Evolutionary conservation across 768 basidiomycete genomes (phyloP).

Genomic region (Leccinum truebloodii): DNA sequence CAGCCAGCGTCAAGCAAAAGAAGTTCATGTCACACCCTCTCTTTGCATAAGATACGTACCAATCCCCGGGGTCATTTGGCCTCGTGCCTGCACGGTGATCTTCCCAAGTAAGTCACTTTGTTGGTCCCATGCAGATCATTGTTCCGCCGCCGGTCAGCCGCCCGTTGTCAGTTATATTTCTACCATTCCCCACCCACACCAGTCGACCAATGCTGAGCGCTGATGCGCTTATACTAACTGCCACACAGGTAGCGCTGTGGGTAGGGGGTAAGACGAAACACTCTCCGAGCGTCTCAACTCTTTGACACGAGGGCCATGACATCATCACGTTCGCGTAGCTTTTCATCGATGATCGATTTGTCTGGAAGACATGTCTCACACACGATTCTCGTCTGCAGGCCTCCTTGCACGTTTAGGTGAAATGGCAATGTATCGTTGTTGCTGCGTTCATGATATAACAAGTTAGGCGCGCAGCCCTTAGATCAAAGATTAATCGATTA

Average conservation of each 20-base stretch:
- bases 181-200: not conserved
- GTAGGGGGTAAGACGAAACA: not conserved
- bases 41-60: constrained; percentile 1
- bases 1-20: not conserved
- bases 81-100: not conserved
- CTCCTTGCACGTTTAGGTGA: not conserved
- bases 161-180: not conserved
- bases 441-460: constrained; percentile 7
- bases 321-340: not conserved
- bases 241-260: not conserved
- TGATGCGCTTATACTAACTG: constrained; percentile 1
- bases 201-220: not conserved
- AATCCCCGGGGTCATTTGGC: not conserved
- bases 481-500: not conserved
- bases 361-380: not conserved
- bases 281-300: not conserved
- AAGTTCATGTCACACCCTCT: not conserved
- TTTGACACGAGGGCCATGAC: not conserved
- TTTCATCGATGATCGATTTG: not conserved
- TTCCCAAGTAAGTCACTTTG: not conserved
- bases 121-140: not conserved
- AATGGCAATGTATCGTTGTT: not conserved
- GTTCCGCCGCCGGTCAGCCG: not conserved
- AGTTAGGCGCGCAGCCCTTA: not conserved
- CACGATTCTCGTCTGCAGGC: not conserved